Conservation (phyloP, 176 grass and related monocot genomes). For the Juncus effusus region DNA sequence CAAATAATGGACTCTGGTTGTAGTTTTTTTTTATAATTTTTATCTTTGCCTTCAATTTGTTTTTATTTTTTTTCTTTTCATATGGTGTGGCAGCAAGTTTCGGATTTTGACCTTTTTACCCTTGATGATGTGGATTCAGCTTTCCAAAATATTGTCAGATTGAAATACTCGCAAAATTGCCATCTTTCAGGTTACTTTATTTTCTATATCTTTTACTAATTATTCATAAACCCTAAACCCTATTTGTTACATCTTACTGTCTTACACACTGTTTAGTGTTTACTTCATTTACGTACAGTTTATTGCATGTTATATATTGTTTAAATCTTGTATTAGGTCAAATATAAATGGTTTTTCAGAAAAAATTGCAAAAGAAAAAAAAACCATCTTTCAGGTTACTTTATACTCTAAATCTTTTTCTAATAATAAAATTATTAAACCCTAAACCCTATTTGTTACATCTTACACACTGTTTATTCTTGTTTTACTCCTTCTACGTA, state of each 20-base stretch:
- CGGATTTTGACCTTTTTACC: conserved; percentile 86
- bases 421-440: not conserved
- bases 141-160: conserved; percentile 74
- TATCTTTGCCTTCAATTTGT: not conserved
- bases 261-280: too few species aligned
- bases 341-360: too few species aligned
- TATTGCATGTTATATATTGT: too few species aligned
- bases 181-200: conserved; percentile 71
- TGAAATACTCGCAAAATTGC: conserved; percentile 87
- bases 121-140: conserved; percentile 85
- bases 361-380: conserved; percentile 26
- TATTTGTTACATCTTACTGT: too few species aligned
- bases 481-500: too few species aligned
- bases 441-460: not conserved
- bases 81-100: conserved; percentile 53
- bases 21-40: too few species aligned
- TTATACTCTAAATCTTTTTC: conserved; percentile 18
- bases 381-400: conserved; percentile 70
- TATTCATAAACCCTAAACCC: not conserved
- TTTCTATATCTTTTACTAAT: conserved; percentile 13
- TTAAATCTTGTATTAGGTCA: too few species aligned
- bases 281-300: too few species aligned
- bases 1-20: too few species aligned
- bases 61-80: conserved; percentile 22
- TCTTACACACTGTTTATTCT: too few species aligned